Base-by-base conservation (phyloP, 1,284 basidiomycete genomes). In the Naganishia sp. region DNA sequence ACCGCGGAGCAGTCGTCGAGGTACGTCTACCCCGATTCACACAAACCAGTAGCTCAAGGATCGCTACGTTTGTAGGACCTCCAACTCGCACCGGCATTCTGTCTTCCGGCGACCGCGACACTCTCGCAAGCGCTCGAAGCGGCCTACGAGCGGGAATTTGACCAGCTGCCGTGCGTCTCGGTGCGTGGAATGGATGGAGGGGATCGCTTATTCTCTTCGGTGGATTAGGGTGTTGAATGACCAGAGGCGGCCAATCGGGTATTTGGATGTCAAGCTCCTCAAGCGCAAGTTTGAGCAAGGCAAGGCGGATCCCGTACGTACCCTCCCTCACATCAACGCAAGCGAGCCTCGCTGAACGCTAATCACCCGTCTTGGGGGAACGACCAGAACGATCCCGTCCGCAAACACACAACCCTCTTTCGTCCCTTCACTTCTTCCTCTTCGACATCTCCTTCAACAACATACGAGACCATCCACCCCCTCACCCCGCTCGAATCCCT, bases 121-220 rank as follows among this genome's bases (percentile, higher is more conserved):
- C 86, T 93, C 65, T 84, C 84, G 10, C 82, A 85, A 35, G 92
- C 90, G 1, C 85, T 94, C 49, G 90, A 91, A 72, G 84, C 89
- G 41, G 92, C 92, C 0, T 94, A 92, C 73, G 92, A 94, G 71
- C 85, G 90, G 50, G 92, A 94, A 75, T 94, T 93, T 78, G 92
- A 92, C 31, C 87, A 92, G 73, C 88, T 94, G 66, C 92, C 92
- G 91, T 94, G 72, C 74, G 83, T 79, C n/a, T 17, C n/a, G 17
- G 9, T 28, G 32, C 28, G 2, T 28, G 13, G 13, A 25, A 10
- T 39, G 18, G n/a, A 25, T 25, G 32, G 13, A 32, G 35, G 32
- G 21, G 32, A 3, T 62, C 17, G 35, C 45, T 13, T 9, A 39
- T n/a, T 67, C 11, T 23, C 31, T 43, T 25, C 17, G 23, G 18